Evolutionary conservation across 1,284 basidiomycete genomes (phyloP), one percentile per base, ranked within the genome.

Genomic region (Flammula alnicola): DNA sequence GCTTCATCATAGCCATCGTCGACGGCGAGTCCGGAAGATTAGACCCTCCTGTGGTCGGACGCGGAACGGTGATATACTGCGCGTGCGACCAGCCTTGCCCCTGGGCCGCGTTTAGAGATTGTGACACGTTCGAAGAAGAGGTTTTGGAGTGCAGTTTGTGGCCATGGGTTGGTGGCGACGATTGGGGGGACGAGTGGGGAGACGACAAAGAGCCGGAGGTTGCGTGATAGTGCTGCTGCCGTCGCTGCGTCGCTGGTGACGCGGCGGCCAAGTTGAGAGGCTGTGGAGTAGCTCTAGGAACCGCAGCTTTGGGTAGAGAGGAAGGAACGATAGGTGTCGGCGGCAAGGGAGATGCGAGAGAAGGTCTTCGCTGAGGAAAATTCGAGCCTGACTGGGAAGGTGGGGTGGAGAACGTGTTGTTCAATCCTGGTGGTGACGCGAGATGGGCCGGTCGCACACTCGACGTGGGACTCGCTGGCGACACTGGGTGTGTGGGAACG

Each of bases 1-100:
- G 45, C 31, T 54, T 55, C 57, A 58, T 57, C 51, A 55, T 51
- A 23, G 55, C 52, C 7, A 49, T 36, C 4, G 57, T 47, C 1
- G 50, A 49, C 0, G 57, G 57, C 37, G 57, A 56, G 9, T 59
- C 54, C 1, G 57, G 50, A 4, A 40, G 19, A 9, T 16, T 29
- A n/a, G n/a, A n/a, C 39, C 45, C 20, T 9, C 41, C 32, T 9
- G 32, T n/a, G 10, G 33, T 20, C 5, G 29, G 19, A 3, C 26
- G 29, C 23, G 43, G 33, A 9, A 36, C 22, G 20, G 12, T 40
- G 3, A 41, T n/a, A 16, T 51, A 51, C 26, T 51, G 49, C 23
- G 43, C 44, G 20, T 46, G 49, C 36, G 43, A 3, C 35, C 46
- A 41, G 2, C 32, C 47, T 25, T 43, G 42, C 19, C 26, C 17